Evolutionary conservation across 352 stramenopile genomes (phyloP).

Genomic region (Globisporangium nagaii): DNA sequence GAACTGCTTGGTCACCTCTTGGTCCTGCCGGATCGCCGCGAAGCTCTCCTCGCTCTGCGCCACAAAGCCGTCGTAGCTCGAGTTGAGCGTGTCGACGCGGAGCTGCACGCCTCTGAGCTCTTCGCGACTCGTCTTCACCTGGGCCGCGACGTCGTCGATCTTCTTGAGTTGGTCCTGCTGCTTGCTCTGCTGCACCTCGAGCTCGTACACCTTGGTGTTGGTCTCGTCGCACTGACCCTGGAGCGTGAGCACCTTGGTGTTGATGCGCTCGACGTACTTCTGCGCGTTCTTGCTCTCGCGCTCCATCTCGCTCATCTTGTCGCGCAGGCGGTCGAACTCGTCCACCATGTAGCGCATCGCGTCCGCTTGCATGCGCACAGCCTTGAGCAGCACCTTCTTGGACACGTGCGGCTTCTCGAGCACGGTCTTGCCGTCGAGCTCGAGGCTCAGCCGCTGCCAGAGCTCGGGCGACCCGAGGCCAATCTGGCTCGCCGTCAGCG

Average conservation of each 20-base stretch:
- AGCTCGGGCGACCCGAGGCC: constrained; percentile 71
- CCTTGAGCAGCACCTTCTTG: constrained; percentile 82
- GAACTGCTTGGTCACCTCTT: constrained; percentile 77
- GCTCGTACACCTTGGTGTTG: constrained; percentile 53
- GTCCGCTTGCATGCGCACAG: constrained; percentile 75
- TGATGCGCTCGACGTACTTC: constrained; percentile 74
- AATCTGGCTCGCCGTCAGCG: constrained; percentile 38
- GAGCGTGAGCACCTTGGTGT: constrained; percentile 71
- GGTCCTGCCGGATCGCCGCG: constrained; percentile 42
- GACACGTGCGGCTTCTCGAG: constrained; percentile 74
- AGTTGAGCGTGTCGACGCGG: constrained; percentile 37
- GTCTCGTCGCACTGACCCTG: constrained; percentile 71
- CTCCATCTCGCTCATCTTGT: constrained; percentile 76
- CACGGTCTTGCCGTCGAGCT: constrained; percentile 75
- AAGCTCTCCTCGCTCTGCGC: constrained; percentile 49
- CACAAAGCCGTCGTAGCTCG: constrained; percentile 44
- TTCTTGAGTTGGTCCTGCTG: constrained; percentile 63
- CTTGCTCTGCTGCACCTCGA: constrained; percentile 52
- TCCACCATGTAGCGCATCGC: constrained; percentile 81
- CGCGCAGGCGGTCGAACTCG: constrained; percentile 74
- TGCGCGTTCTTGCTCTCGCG: constrained; percentile 66
- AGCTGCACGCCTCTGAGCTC: constrained; percentile 42
- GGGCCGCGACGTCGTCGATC: constrained; percentile 58
- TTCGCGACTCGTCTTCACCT: constrained; percentile 42
- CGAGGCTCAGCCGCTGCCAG: constrained; percentile 71